Base-by-base conservation (phyloP, 192 early-diverging fungal species). In the Pilaira anomala region DNA sequence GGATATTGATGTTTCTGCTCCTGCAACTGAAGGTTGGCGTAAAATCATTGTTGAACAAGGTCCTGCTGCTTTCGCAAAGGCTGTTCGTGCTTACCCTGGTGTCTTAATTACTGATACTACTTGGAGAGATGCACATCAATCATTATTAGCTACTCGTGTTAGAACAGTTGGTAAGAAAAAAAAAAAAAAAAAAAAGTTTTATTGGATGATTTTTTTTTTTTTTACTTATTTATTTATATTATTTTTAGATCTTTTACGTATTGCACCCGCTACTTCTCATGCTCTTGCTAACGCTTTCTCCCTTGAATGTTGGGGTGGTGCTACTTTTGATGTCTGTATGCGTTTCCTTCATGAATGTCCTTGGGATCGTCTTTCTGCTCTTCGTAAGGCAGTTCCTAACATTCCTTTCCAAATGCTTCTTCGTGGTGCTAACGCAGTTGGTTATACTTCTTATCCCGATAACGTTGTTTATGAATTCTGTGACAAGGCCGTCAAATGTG, bases 381-480 rank as follows among this genome's bases (percentile, higher is more conserved):
- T 98, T 63, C 92, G 96, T 44, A 74, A 83, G 41, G 79, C 93
- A 29, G 92, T 94, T 36, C 96, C 96, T 69, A 96, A 97, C 77
- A 85, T 98, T 74, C 96, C 96, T 14, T 98, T 98, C 84, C 94
- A 95, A 79, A 98, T 98, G 96, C 83, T 98, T 50, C 87, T 98
- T 60, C 91, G 96, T 73, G 96, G 96, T 50, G 96, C 96, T 46
- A 98, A 98, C 60, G 96, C 94, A 28, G 96, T 98, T 22, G 96
- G 96, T 19, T 96, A 96, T 79, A 98, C 93, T 42, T 91, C 88
- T 48, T 98, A 98, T 69, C 96, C 96, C 3, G 96, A 98, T 79
- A 97, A 98, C 65, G 88, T 98, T 36, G 88, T 98, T 21, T 96
- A 93, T 66, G 94, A 94, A 64, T 98, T 98, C 78, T 96, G 93